A percentile compares a stretch with the other conserved stretches of the same genome.
These are phyloP conservation scores for Tuber umbilicatum DNA, from an alignment of 495 filamentous ascomycete species.

Conservation along the genomic window DNA sequence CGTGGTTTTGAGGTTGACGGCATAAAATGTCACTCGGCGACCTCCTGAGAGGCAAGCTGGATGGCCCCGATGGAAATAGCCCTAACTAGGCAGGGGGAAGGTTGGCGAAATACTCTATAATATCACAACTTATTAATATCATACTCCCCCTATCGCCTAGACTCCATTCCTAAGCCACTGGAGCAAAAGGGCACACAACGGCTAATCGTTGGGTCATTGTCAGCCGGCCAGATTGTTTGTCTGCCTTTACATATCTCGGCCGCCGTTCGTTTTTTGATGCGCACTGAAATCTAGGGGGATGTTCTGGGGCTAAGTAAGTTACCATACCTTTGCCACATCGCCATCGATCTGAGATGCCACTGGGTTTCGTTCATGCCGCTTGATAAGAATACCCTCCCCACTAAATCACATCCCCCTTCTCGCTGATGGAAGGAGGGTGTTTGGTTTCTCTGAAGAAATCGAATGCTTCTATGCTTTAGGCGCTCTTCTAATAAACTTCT, in stretches of 20 bases:
- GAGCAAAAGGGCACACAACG: not conserved
- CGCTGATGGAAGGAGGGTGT: not conserved
- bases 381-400: not conserved
- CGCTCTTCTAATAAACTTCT: not conserved
- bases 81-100: no score
- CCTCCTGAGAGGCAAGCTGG: not conserved
- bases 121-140: no score
- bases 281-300: no score
- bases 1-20: not conserved
- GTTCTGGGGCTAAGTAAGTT: no score
- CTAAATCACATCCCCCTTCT: not conserved
- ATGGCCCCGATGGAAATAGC: not conserved
- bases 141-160: no score
- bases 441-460: not conserved
- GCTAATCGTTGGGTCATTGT: not conserved
- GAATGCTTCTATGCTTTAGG: not conserved
- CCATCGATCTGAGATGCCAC: no score
- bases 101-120: no score
- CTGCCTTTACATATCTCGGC: not conserved
- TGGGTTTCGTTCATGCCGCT: not conserved
- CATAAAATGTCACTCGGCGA: not conserved
- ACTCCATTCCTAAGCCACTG: not conserved
- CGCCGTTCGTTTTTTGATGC: no score
- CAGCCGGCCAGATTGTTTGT: not conserved
- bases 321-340: not conserved